Conservation (phyloP, 2,329 filamentous ascomycete species). For the Plenodomus lindquistii region DNA sequence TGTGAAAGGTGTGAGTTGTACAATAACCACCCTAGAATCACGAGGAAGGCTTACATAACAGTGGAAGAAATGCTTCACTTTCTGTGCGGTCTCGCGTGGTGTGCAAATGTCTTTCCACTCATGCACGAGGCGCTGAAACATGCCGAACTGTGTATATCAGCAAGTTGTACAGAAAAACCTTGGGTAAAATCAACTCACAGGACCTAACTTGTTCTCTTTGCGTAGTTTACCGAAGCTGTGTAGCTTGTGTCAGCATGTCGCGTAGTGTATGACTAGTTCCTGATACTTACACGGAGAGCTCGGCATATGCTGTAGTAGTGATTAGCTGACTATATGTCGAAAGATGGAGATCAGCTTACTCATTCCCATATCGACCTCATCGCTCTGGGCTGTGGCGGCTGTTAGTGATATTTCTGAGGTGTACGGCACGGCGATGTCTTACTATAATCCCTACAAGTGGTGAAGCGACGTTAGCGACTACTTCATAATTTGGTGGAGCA, state of each 20-base stretch:
- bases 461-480: neutral
- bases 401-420: neutral
- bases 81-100: constrained; percentile 51
- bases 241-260: neutral
- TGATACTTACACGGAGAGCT: constrained; percentile 48
- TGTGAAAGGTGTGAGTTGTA: neutral
- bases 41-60: constrained; percentile 38
- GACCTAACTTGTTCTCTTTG: constrained; percentile 56
- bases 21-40: neutral
- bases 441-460: neutral
- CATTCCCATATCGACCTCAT: constrained; percentile 59
- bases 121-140: constrained; percentile 58
- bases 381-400: constrained; percentile 59
- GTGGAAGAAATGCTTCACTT: constrained; percentile 50
- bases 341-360: constrained; percentile 3
- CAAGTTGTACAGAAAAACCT: neutral
- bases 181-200: neutral
- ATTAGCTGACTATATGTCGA: neutral
- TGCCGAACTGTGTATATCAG: constrained; percentile 56
- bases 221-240: constrained; percentile 54
- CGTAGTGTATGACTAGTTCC: neutral
- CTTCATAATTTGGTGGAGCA: neutral
- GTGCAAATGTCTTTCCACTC: constrained; percentile 50
- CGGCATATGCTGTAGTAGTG: constrained; percentile 46
- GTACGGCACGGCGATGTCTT: neutral